A percentile compares a stretch with the other conserved stretches of the same genome.
phyloP scores from a whole-genome alignment of 441 rosid genomes.

The Melastoma candidum region DNA sequence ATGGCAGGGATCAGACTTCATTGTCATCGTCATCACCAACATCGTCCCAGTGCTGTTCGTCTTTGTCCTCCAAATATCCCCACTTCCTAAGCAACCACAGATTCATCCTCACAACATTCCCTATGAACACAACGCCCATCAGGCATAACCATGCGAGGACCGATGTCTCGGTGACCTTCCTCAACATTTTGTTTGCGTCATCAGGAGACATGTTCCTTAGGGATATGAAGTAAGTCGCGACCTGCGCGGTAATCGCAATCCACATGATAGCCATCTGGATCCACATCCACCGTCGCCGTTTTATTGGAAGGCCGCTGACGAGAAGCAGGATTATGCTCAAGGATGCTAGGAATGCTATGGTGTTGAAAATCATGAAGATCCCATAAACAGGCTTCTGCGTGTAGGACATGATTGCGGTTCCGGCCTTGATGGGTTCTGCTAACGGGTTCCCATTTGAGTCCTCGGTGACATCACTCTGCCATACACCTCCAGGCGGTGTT shows the following conservation, averaged over 20 bases:
- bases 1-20: neutral
- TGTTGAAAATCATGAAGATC: slow-evolving; percentile 16
- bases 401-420: slow-evolving; percentile 17
- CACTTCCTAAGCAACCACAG: slow-evolving; percentile 12
- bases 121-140: slow-evolving; percentile 8
- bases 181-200: neutral
- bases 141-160: slow-evolving; percentile 13
- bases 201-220: slow-evolving; percentile 12
- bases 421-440: slow-evolving; percentile 9
- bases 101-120: slow-evolving; percentile 7
- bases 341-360: slow-evolving; percentile 16
- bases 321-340: slow-evolving; percentile 19
- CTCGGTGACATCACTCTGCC: slow-evolving; percentile 12
- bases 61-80: slow-evolving; percentile 13
- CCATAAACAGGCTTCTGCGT: slow-evolving; percentile 6
- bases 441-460: slow-evolving; percentile 8
- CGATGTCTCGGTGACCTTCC: slow-evolving; percentile 8
- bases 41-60: neutral
- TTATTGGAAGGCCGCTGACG: slow-evolving; percentile 18
- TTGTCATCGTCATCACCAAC: slow-evolving; percentile 1
- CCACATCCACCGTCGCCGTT: slow-evolving; percentile 16
- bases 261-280: slow-evolving; percentile 20
- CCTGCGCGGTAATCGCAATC: slow-evolving; percentile 15
- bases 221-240: slow-evolving; percentile 14
- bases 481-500: slow-evolving; percentile 18